These are phyloP conservation scores for Saccharomyces hybrid DNA, from an alignment of 1,139 yeast species.

Conservation along the genomic window DNA sequence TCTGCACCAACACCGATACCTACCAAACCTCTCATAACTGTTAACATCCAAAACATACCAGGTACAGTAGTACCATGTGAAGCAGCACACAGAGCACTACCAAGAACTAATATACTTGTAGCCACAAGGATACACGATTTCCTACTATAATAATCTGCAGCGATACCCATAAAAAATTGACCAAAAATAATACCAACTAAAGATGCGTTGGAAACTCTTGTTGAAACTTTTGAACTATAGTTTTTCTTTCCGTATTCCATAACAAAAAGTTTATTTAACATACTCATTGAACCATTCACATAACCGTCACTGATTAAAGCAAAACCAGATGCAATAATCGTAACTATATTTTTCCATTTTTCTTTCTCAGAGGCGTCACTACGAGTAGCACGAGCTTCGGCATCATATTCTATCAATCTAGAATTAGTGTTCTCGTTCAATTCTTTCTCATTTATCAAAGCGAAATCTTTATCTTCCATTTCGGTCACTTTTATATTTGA, in stretches of 20 bases:
- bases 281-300: slow-evolving; percentile 72
- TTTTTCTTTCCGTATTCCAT: slow-evolving; percentile 58
- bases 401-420: slow-evolving; percentile 16
- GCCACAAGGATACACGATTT: slow-evolving; percentile 75
- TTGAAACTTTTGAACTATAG: slow-evolving; percentile 56
- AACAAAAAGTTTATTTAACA: slow-evolving; percentile 63
- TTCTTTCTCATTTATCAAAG: slow-evolving; percentile 4
- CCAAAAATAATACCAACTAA: slow-evolving; percentile 92
- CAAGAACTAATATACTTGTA: slow-evolving; percentile 61
- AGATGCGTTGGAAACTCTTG: slow-evolving; percentile 79
- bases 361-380: slow-evolving; percentile 11
- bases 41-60: slow-evolving; percentile 64
- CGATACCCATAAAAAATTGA: slow-evolving; percentile 67
- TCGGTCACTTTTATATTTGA: not conserved
- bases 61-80: slow-evolving; percentile 80
- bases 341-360: slow-evolving; percentile 42
- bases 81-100: slow-evolving; percentile 72
- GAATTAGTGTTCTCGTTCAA: slow-evolving; percentile 1
- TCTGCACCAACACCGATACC: slow-evolving; percentile 87
- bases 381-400: slow-evolving; percentile 3
- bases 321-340: slow-evolving; percentile 82
- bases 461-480: not conserved
- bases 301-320: slow-evolving; percentile 90
- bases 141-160: slow-evolving; percentile 72
- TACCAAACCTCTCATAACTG: slow-evolving; percentile 76